A percentile compares a stretch with the other conserved stretches of the same genome.
These are phyloP conservation scores for Schwanniomyces vanrijiae DNA, from an alignment of 805 yeast genomes.

Conservation along the genomic window DNA sequence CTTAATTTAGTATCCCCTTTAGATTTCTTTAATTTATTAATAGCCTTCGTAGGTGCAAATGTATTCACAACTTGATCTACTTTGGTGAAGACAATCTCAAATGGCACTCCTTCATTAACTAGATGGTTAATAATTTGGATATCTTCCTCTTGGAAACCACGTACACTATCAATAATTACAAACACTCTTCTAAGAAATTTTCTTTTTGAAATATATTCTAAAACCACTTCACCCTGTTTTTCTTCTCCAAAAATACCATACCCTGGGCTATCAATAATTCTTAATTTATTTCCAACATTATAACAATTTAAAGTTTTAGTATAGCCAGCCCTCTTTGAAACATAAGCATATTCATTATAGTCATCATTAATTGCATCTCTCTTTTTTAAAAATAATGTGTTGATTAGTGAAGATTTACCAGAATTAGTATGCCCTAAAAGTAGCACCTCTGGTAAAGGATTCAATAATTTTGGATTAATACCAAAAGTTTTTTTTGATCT, in stretches of 20 bases:
- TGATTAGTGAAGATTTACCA: conserved; percentile 80
- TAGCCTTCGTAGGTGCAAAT: conserved; percentile 19
- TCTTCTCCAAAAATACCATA: conserved; percentile 71
- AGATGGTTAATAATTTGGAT: conserved; percentile 49
- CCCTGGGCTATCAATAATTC: conserved; percentile 86
- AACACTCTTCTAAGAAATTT: conserved; percentile 56
- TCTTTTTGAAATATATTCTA: conserved; percentile 60
- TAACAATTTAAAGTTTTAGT: conserved; percentile 70
- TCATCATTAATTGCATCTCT: conserved; percentile 24
- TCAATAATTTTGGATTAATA: conserved; percentile 29
- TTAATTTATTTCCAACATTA: conserved; percentile 60
- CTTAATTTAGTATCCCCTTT: conserved; percentile 1
- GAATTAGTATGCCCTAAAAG: conserved; percentile 82
- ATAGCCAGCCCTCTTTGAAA: conserved; percentile 55
- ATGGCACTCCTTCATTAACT: conserved; percentile 56
- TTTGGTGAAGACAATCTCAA: conserved; percentile 76
- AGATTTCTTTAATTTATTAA: conserved; percentile 7
- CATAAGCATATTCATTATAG: conserved; percentile 47
- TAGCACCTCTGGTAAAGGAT: conserved; percentile 64
- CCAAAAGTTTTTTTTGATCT: conserved; percentile 29
- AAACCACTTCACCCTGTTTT: conserved; percentile 68
- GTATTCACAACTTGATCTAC: conserved; percentile 53
- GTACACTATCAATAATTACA: conserved; percentile 58
- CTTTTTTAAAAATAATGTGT: conserved; percentile 51
- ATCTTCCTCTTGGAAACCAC: conserved; percentile 63